phyloP scores from a whole-genome alignment of 768 basidiomycete species.

The Gyrodon lividus region DNA sequence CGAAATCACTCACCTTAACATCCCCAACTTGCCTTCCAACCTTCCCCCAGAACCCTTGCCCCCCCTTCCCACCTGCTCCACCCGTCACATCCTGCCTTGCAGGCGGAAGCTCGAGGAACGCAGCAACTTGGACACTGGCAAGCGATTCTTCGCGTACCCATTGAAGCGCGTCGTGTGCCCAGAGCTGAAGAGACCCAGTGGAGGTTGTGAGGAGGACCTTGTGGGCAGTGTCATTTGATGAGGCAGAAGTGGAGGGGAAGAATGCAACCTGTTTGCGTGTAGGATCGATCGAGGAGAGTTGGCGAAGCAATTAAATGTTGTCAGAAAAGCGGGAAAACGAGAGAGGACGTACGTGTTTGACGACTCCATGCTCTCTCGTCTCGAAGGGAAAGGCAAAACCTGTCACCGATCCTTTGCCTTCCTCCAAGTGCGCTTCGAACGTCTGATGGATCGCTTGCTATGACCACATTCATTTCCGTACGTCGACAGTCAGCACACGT shows the following conservation, averaged over 20 bases:
- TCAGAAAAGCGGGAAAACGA: background rate
- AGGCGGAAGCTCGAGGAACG: constrained; percentile 80
- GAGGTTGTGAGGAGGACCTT: constrained; percentile 59
- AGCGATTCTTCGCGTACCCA: constrained; percentile 87
- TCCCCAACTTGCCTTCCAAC: constrained; percentile 57
- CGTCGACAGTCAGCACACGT: background rate
- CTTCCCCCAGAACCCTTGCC: constrained; percentile 51
- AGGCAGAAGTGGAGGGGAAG: constrained; percentile 44
- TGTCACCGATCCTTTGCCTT: constrained; percentile 45
- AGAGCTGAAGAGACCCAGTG: constrained; percentile 76
- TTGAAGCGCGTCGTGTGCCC: constrained; percentile 56
- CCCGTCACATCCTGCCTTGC: constrained; percentile 24
- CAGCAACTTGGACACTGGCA: constrained; percentile 57
- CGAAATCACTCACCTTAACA: constrained; percentile 44
- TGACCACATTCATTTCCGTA: background rate
- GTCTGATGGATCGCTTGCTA: constrained; percentile 58
- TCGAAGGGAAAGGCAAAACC: constrained; percentile 66
- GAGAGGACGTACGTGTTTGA: constrained; percentile 54
- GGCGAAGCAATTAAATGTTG: background rate
- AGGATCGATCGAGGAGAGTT: background rate
- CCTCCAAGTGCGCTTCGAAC: constrained; percentile 47
- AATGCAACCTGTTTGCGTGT: constrained; percentile 44
- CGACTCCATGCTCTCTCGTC: constrained; percentile 60
- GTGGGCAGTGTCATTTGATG: constrained; percentile 36
- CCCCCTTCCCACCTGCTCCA: constrained; percentile 14